These are phyloP conservation scores for Malassezia japonica DNA, from an alignment of 1,284 basidiomycete species.

Conservation along the genomic window DNA sequence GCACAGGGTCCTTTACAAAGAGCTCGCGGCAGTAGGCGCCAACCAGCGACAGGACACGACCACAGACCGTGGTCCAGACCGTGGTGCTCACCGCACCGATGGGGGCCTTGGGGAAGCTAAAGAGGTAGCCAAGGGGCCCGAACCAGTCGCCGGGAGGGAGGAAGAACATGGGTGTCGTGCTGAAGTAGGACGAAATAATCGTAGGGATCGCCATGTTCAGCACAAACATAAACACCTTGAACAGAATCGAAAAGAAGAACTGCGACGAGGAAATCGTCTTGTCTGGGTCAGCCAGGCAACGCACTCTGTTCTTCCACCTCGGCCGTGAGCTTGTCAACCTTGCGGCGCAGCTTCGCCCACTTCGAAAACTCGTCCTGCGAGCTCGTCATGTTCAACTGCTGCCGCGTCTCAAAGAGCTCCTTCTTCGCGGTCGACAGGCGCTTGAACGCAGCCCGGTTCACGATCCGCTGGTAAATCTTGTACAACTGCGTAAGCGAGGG, in stretches of 20 bases:
- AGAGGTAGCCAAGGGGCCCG: slow-evolving; percentile 32
- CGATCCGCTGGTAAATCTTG: slow-evolving; percentile 8
- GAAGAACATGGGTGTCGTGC: slow-evolving; percentile 44
- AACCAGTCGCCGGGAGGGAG: slow-evolving; percentile 39
- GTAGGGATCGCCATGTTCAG: slow-evolving; percentile 39
- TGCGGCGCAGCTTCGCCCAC: slow-evolving; percentile 87
- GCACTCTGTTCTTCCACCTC: slow-evolving; percentile 77
- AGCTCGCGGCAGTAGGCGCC: slow-evolving; percentile 15
- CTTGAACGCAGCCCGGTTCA: slow-evolving; percentile 21
- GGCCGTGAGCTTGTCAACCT: slow-evolving; percentile 80
- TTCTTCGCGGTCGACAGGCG: slow-evolving; percentile 23
- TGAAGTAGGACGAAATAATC: slow-evolving; percentile 36
- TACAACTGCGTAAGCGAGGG: slow-evolving; percentile 13
- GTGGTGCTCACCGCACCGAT: slow-evolving; percentile 23
- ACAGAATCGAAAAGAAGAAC: slow-evolving; percentile 27
- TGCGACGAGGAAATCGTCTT: slow-evolving; percentile 19
- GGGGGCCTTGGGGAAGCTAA: slow-evolving; percentile 32
- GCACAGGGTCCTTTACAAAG: slow-evolving; percentile 1
- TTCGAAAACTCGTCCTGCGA: slow-evolving; percentile 97
- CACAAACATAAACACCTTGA: slow-evolving; percentile 33
- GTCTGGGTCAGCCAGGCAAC: slow-evolving; percentile 19
- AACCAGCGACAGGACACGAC: slow-evolving; percentile 13
- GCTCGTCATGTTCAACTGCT: slow-evolving; percentile 76
- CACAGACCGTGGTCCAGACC: slow-evolving; percentile 17
- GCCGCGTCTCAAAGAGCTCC: slow-evolving; percentile 57